phyloP scores from a whole-genome alignment of 148 eudicot genomes.

The Rhododendron mucronatum region DNA sequence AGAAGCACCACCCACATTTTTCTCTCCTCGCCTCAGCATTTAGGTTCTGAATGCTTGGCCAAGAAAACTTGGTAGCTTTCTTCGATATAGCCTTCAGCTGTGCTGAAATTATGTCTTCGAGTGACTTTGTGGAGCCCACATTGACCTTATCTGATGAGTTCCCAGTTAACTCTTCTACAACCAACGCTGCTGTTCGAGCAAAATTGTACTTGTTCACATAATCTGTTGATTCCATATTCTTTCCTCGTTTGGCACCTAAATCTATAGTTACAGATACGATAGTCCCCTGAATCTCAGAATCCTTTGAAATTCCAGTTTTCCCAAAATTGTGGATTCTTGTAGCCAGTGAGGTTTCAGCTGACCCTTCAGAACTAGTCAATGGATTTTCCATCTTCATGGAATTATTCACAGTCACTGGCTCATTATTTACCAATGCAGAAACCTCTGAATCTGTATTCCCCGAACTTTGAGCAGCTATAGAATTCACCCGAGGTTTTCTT shows the following conservation, averaged over 20 bases:
- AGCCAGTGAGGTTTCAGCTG: slow-evolving; percentile 59
- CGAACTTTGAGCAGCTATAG: slow-evolving; percentile 20
- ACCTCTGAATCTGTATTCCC: slow-evolving; percentile 22
- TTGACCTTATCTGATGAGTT: slow-evolving; percentile 54
- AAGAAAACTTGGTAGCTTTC: slow-evolving; percentile 49
- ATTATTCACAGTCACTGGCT: slow-evolving; percentile 17
- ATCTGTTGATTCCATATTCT: slow-evolving; percentile 26
- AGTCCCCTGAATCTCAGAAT: slow-evolving; percentile 16
- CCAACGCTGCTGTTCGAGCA: slow-evolving; percentile 62
- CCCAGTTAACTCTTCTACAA: slow-evolving; percentile 54
- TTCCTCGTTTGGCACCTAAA: slow-evolving; percentile 28
- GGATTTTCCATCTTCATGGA: slow-evolving; percentile 28
- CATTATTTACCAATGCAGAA: slow-evolving; percentile 12
- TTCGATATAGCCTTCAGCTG: slow-evolving; percentile 67
- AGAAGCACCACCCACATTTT: slow-evolving; percentile 94
- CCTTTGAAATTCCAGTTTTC: slow-evolving; percentile 15
- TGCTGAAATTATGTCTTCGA: slow-evolving; percentile 55
- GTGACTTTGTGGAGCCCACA: slow-evolving; percentile 35
- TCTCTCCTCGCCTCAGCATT: slow-evolving; percentile 49
- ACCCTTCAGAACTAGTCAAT: slow-evolving; percentile 53
- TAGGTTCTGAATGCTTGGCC: slow-evolving; percentile 47
- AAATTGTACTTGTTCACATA: slow-evolving; percentile 65
- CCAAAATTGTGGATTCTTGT: slow-evolving; percentile 18
- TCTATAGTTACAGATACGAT: slow-evolving; percentile 13
- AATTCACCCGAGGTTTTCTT: slow-evolving; percentile 19